phyloP scores from a whole-genome alignment of 2,329 filamentous ascomycete species.

The Phaeosphaeria sp. region DNA sequence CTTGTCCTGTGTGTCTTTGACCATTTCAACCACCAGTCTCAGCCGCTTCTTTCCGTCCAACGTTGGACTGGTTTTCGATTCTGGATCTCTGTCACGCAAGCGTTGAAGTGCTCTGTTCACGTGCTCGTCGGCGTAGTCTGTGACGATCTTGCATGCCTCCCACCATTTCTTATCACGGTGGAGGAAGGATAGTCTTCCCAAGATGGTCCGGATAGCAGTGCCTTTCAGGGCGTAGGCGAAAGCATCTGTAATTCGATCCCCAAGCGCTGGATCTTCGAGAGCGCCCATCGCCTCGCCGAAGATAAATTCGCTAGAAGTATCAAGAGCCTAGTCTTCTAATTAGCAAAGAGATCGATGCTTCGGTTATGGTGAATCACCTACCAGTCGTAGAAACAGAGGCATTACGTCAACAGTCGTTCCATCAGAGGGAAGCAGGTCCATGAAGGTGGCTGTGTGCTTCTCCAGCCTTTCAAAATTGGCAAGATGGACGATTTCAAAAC shows the following conservation, averaged over 20 bases:
- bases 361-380: background rate
- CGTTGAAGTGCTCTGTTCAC: slow-evolving; percentile 11
- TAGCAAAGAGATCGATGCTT: background rate
- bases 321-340: slow-evolving; percentile 12
- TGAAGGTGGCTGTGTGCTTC: slow-evolving; percentile 9
- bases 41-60: slow-evolving; percentile 6
- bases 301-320: slow-evolving; percentile 23
- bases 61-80: background rate
- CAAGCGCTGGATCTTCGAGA: slow-evolving; percentile 2
- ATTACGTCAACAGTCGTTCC: slow-evolving; percentile 12
- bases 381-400: slow-evolving; percentile 15
- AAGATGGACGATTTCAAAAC: slow-evolving; percentile 14
- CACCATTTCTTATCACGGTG: slow-evolving; percentile 17
- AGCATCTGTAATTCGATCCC: slow-evolving; percentile 19
- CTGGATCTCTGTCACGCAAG: background rate
- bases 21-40: slow-evolving; percentile 25
- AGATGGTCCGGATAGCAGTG: slow-evolving; percentile 9
- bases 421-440: slow-evolving; percentile 13
- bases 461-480: slow-evolving; percentile 10
- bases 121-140: slow-evolving; percentile 14
- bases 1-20: slow-evolving; percentile 18
- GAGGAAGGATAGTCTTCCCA: slow-evolving; percentile 12
- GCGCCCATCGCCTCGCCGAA: slow-evolving; percentile 19
- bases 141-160: slow-evolving; percentile 12
- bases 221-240: slow-evolving; percentile 15